Evolutionary conservation across 192 early-diverging fungal genomes (phyloP), one percentile per base, ranked within the genome.

Genomic region (Linnemannia schmuckeri): DNA sequence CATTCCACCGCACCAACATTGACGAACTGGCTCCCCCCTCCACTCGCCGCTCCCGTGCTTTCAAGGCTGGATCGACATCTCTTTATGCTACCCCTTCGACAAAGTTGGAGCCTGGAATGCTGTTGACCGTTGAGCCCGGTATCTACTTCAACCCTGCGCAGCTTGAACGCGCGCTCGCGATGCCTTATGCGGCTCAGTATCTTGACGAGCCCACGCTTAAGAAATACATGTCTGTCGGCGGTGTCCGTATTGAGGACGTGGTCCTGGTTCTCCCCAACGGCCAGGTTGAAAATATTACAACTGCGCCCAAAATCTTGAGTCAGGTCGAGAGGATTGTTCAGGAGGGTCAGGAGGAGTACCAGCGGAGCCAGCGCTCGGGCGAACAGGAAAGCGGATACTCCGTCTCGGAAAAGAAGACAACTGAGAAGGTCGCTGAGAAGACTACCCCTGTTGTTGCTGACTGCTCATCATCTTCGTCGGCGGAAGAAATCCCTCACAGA

Each of bases 101-200:
- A 66, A 83, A 88, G 68, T 90, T 99, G 76, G 89, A 92, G 49
- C 89, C 93, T 22, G 95, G 95, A 33, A 97, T 97, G 96, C 95
- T 94, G 44, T 92, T 98, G 52, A 99, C 98, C 2, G 96, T 97
- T 35, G 98, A 99, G 88, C 98, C 98, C 27, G 98, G 98, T 6
- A 90, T 96, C 82, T 99, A 99, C 87, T 99, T 99, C 90, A 95
- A 96, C 66, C 95, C 96, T 76, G 93, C 92, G 6, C 91, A 97
- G 73, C 90, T 99, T 37, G 91, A 93, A 42, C 86, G 88, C 18
- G 95, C 95, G 6, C 85, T 94, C 41, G 82, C 90, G 1, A 87
- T 93, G 71, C 91, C 95, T 1, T 80, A 87, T 9, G 76, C 93
- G 18, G 90, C 91, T 42, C 72, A 92, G 80, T 95, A 90, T 75